Evolutionary conservation across 1,284 basidiomycete genomes (phyloP), one percentile per base, ranked within the genome.

Genomic region (Microbotryomycetes sp.): DNA sequence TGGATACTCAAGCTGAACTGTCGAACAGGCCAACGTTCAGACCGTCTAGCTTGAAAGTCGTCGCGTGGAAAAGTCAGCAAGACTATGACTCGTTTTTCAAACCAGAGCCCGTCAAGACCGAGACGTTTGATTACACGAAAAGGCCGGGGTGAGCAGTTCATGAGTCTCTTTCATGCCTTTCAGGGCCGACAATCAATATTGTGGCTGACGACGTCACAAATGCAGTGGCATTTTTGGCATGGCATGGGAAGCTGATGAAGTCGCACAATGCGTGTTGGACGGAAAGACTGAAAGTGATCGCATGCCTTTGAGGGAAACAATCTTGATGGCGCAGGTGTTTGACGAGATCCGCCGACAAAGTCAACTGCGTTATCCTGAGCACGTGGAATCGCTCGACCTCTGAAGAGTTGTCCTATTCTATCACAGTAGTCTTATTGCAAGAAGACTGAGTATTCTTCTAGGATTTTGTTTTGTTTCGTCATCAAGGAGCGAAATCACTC

Each of bases 171-270:
- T 21, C 30, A 24, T n/a, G 49, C 51, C 3, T 61, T 29, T 29
- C 45, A 56, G 5, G 59, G 57, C 13, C 52, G n/a, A n/a, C n/a
- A n/a, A n/a, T n/a, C n/a, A n/a, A n/a, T n/a, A n/a, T n/a, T n/a
- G n/a, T n/a, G n/a, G 21, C 7, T 48, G 46, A 48, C 46, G 26
- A 11, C n/a, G 52, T 26, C 11, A 45, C 11, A 52, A 28, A 5
- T 26, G n/a, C n/a, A n/a, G 59, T 9, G 49, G 48, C 9, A 62
- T 65, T 51, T 59, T 52, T 28, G 75, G 74, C 6, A 69, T 75
- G 45, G 71, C 73, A 15, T 76, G 73, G 69, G 76, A 78, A 63
- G 77, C 77, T 0, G 77, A 78, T 58, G 75, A 71, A 16, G 75
- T 76, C 1, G 77, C 76, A 2, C 62, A 75, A 31, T 75, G 73